Evolutionary conservation across 805 yeast genomes (phyloP).

Genomic region (Schwanniomyces vanrijiae): DNA sequence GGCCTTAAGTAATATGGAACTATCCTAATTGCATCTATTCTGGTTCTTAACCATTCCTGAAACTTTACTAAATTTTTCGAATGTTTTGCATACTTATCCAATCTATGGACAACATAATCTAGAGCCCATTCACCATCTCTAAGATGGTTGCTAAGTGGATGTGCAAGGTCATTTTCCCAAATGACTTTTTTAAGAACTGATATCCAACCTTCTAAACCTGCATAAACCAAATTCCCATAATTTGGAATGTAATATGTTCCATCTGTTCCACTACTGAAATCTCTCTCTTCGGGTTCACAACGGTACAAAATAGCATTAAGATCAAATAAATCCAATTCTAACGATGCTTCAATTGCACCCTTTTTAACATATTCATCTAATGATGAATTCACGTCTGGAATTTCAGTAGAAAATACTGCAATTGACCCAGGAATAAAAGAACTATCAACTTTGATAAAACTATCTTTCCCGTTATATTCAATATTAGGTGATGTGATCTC

Average conservation of each 20-base stretch:
- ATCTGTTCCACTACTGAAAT: slow-evolving; percentile 65
- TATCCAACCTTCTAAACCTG: slow-evolving; percentile 94
- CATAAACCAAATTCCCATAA: slow-evolving; percentile 72
- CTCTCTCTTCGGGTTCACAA: slow-evolving; percentile 87
- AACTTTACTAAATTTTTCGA: slow-evolving; percentile 54
- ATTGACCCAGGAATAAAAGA: slow-evolving; percentile 87
- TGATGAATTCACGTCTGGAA: slow-evolving; percentile 61
- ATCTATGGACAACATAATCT: slow-evolving; percentile 66
- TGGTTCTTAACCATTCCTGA: slow-evolving; percentile 64
- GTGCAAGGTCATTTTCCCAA: slow-evolving; percentile 72
- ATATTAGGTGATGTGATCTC: slow-evolving; percentile 53
- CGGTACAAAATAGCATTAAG: slow-evolving; percentile 73
- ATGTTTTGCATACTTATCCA: slow-evolving; percentile 50
- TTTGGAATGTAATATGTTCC: slow-evolving; percentile 78
- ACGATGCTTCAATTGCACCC: slow-evolving; percentile 77
- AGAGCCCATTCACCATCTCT: slow-evolving; percentile 89
- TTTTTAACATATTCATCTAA: slow-evolving; percentile 66
- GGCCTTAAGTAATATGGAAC: slow-evolving; percentile 85
- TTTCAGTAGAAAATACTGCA: slow-evolving; percentile 73
- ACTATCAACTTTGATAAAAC: slow-evolving; percentile 59
- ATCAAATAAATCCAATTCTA: slow-evolving; percentile 60
- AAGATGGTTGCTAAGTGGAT: slow-evolving; percentile 77
- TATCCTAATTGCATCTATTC: slow-evolving; percentile 60
- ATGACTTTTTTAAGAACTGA: slow-evolving; percentile 64
- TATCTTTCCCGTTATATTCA: slow-evolving; percentile 43